Evolutionary conservation across 1,284 basidiomycete species (phyloP).

Genomic region (Coriolopsis trogii): DNA sequence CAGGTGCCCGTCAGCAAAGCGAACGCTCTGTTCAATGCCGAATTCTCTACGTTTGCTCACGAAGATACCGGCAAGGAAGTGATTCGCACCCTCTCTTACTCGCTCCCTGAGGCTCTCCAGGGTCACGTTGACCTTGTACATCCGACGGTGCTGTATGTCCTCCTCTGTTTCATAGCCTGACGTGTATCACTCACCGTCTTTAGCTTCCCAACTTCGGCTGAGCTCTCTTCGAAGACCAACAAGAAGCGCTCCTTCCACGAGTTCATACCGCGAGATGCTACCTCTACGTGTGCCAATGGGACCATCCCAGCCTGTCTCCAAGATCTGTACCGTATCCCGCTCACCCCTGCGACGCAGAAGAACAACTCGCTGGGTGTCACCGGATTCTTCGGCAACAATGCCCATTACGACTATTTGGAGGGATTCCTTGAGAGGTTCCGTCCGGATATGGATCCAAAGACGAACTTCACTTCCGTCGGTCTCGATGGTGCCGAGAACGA

Average conservation of each 20-base stretch:
- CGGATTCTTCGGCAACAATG: conserved; percentile 57
- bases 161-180: not conserved
- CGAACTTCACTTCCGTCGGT: conserved; percentile 39
- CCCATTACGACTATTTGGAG: conserved; percentile 50
- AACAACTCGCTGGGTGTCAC: conserved; percentile 55
- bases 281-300: conserved; percentile 38
- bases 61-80: conserved; percentile 30
- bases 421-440: conserved; percentile 52
- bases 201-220: not conserved
- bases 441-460: conserved; percentile 45
- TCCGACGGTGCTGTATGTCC: conserved; percentile 38
- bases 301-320: conserved; percentile 59
- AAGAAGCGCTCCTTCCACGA: conserved; percentile 1
- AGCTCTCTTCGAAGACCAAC: not conserved
- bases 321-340: conserved; percentile 51
- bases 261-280: conserved; percentile 10
- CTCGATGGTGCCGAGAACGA: conserved; percentile 50
- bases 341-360: conserved; percentile 44
- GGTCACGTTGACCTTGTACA: conserved; percentile 42
- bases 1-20: conserved; percentile 40
- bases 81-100: conserved; percentile 44
- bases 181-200: not conserved
- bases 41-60: conserved; percentile 43
- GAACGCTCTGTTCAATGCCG: conserved; percentile 38
- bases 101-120: conserved; percentile 39